Evolutionary conservation across 176 grass and related monocot genomes (phyloP).

Genomic region (Carex pumila): DNA sequence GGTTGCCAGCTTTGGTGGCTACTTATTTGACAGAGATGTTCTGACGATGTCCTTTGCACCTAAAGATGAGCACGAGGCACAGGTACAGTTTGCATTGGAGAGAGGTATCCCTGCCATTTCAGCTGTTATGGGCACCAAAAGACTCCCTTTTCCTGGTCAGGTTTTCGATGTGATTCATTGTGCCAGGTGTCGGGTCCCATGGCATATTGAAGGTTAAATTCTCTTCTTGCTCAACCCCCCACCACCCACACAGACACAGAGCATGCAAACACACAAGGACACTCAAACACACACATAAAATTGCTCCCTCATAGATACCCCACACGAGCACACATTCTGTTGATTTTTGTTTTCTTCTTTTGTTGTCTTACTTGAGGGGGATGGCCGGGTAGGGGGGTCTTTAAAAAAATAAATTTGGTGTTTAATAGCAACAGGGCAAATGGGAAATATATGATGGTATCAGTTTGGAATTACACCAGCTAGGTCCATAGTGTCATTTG

Average conservation of each 20-base stretch:
- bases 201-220: conserved; percentile 85
- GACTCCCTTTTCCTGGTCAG: conserved; percentile 82
- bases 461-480: background rate
- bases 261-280: background rate
- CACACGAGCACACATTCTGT: background rate
- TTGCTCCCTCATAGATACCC: background rate
- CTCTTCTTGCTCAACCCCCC: background rate
- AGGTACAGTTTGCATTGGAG: conserved; percentile 98
- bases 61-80: conserved; percentile 99
- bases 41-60: conserved; percentile 98
- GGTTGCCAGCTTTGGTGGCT: conserved; percentile 98
- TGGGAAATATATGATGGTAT: background rate
- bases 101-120: conserved; percentile 98
- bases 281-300: background rate
- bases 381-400: background rate
- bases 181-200: conserved; percentile 88
- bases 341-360: background rate
- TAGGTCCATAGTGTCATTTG: background rate
- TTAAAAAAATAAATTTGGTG: background rate
- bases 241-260: background rate
- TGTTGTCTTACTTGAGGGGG: background rate
- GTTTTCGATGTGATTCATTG: conserved; percentile 97
- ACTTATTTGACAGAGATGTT: conserved; percentile 95
- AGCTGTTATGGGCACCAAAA: conserved; percentile 97
- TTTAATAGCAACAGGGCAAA: background rate